These are phyloP conservation scores for Chenopodium berlandieri DNA, from an alignment of 148 eudicot species.

Conservation along the genomic window DNA sequence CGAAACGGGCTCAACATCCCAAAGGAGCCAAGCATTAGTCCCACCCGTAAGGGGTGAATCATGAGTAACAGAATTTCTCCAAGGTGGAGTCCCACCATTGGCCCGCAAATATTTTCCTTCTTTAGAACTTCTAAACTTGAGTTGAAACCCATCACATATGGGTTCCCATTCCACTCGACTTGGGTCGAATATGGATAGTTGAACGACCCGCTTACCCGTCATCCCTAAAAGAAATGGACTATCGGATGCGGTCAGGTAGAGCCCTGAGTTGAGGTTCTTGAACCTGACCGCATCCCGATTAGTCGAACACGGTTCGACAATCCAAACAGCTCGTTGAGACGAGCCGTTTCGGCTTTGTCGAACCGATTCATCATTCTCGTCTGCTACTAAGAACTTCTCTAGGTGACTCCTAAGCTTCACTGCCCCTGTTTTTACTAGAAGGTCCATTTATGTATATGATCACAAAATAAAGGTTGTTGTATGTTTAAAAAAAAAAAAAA, in stretches of 20 bases:
- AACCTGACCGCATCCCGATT: slow-evolving; percentile 45
- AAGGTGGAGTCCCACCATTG: slow-evolving; percentile 79
- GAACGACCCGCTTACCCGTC: slow-evolving; percentile 65
- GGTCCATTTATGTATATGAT: slow-evolving; percentile 7
- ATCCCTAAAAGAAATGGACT: slow-evolving; percentile 60
- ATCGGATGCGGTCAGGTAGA: slow-evolving; percentile 62
- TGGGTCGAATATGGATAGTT: slow-evolving; percentile 34
- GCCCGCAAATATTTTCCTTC: slow-evolving; percentile 60
- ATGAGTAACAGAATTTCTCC: slow-evolving; percentile 75
- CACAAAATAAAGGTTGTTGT: neutral
- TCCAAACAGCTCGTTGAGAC: slow-evolving; percentile 51
- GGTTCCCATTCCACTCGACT: slow-evolving; percentile 67
- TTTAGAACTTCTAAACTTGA: slow-evolving; percentile 38
- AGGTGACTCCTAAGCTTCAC: slow-evolving; percentile 59
- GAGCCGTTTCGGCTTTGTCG: slow-evolving; percentile 62
- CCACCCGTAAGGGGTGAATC: slow-evolving; percentile 44
- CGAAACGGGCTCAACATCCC: slow-evolving; percentile 61
- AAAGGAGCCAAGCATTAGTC: slow-evolving; percentile 49
- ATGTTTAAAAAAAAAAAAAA: too few relatives aligned
- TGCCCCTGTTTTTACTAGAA: slow-evolving; percentile 41
- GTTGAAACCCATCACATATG: slow-evolving; percentile 57
- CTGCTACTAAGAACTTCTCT: slow-evolving; percentile 62
- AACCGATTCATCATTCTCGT: slow-evolving; percentile 49
- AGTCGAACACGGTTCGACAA: slow-evolving; percentile 47
- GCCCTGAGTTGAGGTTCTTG: slow-evolving; percentile 43